phyloP scores from a whole-genome alignment of 768 basidiomycete species.

The Hygrophorus pudorinus region DNA sequence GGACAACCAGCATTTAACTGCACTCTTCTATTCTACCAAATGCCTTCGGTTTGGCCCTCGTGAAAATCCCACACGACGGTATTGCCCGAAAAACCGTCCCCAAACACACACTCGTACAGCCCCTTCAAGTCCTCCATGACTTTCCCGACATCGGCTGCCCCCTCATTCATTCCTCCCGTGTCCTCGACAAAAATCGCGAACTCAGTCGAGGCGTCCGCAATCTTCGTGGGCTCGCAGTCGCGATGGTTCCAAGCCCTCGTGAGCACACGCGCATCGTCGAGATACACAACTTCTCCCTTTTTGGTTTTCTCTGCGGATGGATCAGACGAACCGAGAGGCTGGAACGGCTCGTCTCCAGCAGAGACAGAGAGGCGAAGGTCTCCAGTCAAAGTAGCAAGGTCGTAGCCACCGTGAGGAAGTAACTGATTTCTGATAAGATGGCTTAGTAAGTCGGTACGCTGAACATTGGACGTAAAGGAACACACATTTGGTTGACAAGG shows the following conservation, averaged over 20 bases:
- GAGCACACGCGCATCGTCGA: constrained; percentile 1
- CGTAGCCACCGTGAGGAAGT: constrained; percentile 2
- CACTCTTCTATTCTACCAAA: too few species aligned
- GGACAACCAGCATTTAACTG: too few species aligned
- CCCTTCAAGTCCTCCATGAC: neutral
- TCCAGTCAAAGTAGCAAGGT: neutral
- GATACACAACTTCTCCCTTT: constrained; percentile 1
- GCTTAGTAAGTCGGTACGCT: neutral
- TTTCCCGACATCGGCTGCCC: neutral
- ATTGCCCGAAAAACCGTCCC: neutral
- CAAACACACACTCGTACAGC: neutral
- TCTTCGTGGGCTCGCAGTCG: constrained; percentile 3
- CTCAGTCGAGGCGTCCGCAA: neutral
- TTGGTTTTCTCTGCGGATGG: neutral
- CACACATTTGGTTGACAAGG: constrained; percentile 2
- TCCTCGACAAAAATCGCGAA: constrained; percentile 3
- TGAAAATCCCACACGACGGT: neutral
- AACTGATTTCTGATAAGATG: neutral
- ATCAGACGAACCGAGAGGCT: constrained; percentile 2
- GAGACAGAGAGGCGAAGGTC: constrained; percentile 1
- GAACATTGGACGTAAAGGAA: neutral
- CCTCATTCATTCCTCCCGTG: neutral
- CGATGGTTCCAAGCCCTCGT: constrained; percentile 2
- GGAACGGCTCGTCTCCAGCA: neutral
- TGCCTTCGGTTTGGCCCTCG: neutral